Percentiles rank a stretch among this genome's conserved stretches.
Evolutionary conservation across 2,329 filamentous ascomycete genomes (phyloP).

Genomic region (Lasiodiplodia citricola): DNA sequence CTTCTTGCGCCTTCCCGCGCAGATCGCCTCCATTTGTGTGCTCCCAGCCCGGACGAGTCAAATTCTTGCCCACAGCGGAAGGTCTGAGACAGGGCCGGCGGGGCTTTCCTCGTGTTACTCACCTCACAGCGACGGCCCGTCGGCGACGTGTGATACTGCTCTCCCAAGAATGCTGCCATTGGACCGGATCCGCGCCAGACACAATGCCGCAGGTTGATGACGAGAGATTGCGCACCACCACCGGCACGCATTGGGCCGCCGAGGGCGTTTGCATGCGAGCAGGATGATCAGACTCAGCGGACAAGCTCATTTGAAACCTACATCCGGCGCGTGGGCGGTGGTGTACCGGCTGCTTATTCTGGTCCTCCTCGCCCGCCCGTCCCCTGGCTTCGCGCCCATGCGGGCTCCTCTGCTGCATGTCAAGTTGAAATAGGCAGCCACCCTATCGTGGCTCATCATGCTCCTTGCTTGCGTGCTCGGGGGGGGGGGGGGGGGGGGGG

Average conservation of each 20-base stretch:
- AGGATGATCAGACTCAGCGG: conserved; percentile 17
- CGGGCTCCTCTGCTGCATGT: conserved; percentile 7
- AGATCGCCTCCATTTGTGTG: conserved; percentile 18
- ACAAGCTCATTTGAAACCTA: conserved; percentile 19
- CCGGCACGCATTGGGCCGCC: background rate
- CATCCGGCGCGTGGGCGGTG: conserved; percentile 9
- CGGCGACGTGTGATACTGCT: background rate
- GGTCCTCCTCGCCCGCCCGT: conserved; percentile 12
- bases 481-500: no score
- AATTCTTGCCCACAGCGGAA: conserved; percentile 9
- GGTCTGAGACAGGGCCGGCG: conserved; percentile 19
- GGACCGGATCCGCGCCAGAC: background rate
- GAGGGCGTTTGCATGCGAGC: conserved; percentile 5
- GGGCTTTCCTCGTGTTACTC: conserved; percentile 20
- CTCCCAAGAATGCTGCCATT: background rate
- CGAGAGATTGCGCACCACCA: conserved; percentile 13
- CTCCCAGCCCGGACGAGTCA: background rate
- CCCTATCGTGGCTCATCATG: conserved; percentile 22
- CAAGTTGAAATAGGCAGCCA: background rate
- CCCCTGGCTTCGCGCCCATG: conserved; percentile 22
- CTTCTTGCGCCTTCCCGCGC: conserved; percentile 20
- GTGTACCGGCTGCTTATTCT: background rate
- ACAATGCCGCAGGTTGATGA: conserved; percentile 21
- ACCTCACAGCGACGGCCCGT: background rate
- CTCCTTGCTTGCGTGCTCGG: conserved; percentile 23